phyloP scores from a whole-genome alignment of 148 eudicot genomes.

The Rhododendron ovatum region DNA sequence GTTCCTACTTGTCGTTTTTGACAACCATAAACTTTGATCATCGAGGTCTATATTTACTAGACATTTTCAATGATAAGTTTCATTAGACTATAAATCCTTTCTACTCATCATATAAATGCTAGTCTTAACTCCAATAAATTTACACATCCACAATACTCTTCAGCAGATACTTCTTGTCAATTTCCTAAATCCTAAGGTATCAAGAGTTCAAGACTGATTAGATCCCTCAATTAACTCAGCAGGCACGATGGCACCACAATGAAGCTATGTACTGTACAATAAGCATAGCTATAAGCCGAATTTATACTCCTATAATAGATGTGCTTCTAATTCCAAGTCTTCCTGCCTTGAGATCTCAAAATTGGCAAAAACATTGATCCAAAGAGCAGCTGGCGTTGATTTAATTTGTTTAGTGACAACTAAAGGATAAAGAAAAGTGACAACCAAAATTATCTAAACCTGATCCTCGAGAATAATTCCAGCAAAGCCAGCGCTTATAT shows the following conservation, averaged over 20 bases:
- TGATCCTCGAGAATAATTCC: slow-evolving; percentile 98
- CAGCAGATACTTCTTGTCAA: not conserved
- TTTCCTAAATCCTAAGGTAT: not conserved
- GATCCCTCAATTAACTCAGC: not conserved
- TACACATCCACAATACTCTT: not conserved
- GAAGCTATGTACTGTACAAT: not conserved
- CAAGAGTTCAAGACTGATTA: not conserved
- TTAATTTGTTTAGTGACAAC: not conserved
- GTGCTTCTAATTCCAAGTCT: not conserved
- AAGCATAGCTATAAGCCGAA: not conserved
- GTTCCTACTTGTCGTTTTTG: not conserved
- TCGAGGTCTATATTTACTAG: not conserved
- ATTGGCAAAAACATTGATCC: not conserved
- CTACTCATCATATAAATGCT: not conserved
- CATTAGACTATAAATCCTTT: not conserved
- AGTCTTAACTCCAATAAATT: not conserved
- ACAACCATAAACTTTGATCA: not conserved
- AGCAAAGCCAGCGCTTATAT: slow-evolving; percentile 86
- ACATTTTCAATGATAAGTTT: not conserved
- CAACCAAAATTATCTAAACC: slow-evolving; percentile 32
- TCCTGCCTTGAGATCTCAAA: not conserved
- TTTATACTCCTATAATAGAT: not conserved
- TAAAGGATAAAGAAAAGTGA: not conserved
- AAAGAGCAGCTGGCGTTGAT: not conserved
- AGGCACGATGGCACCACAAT: not conserved